A percentile compares a stretch with the other conserved stretches of the same genome.
Conservation (phyloP, 1,284 basidiomycete genomes). For the Neolentinus lepideus region DNA sequence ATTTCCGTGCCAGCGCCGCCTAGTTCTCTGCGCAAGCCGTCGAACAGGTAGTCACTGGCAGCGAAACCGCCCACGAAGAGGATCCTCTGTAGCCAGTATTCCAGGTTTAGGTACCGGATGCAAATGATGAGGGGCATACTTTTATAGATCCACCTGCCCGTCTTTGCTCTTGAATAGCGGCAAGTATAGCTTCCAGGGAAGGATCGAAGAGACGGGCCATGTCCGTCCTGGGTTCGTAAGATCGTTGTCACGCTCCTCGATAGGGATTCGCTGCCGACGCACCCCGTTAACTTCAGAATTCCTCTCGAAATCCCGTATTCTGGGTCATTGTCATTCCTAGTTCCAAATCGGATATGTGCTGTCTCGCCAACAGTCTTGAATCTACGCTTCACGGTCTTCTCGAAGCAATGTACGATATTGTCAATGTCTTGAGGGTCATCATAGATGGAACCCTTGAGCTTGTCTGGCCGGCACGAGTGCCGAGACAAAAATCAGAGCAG, state of each 20-base stretch:
- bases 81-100: too few relatives aligned
- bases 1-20: not conserved
- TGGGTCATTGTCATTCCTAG: not conserved
- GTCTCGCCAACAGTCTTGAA: not conserved
- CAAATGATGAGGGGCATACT: not conserved
- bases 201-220: not conserved
- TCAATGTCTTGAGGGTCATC: not conserved
- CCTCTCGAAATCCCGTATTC: not conserved
- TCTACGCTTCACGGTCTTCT: not conserved
- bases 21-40: not conserved
- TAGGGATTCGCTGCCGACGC: not conserved
- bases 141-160: not conserved
- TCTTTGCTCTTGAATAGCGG: not conserved
- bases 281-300: not conserved
- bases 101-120: too few relatives aligned
- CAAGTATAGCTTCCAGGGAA: not conserved
- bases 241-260: not conserved
- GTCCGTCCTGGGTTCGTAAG: not conserved
- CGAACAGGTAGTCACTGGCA: not conserved
- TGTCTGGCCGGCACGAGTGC: not conserved
- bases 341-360: not conserved
- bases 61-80: constrained; percentile 2
- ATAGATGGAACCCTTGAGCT: not conserved
- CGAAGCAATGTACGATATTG: not conserved
- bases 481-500: not conserved